Evolutionary conservation across 2,329 filamentous ascomycete genomes (phyloP), one percentile per base, ranked within the genome.

Genomic region (Fusarium beomiforme): DNA sequence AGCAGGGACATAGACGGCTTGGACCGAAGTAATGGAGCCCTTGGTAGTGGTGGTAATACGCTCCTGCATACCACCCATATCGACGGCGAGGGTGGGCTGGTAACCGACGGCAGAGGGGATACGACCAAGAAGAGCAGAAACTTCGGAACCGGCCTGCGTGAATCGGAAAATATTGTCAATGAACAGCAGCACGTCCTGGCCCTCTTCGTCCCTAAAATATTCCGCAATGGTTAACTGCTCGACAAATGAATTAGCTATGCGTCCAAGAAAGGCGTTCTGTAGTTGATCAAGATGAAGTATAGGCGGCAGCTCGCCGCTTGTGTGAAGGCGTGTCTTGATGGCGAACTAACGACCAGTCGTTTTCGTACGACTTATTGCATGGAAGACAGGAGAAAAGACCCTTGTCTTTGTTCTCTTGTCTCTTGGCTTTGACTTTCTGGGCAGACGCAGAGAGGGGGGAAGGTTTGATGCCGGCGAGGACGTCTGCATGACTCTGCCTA

Each of bases 101-200:
- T 99, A 99, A 92, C 96, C 96, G 92, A 99, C 96, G 84, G 96
- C 96, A 89, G 96, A 99, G 86, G 96, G 96, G 81, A 99, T 99
- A 94, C 96, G 95, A 89, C 96, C 96, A 76, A 99, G 90, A 83
- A 99, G 91, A 82, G 96, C 96, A 88, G 95, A 98, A 91, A 99
- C 96, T 88, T 99, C 96, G 81, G 96, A 98, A 95, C 96, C 96
- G 84, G 96, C 96, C 88, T 98, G 95, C 77, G 95, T 98, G 91
- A 98, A 98, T 82, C 96, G 93, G 94, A 98, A 98, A 87, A 99
- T 98, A 91, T 99, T 99, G 92, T 99, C 96, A 85, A 98, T 98
- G 90, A 98, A 98, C 85, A 98, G 94, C 83, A 98, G 89, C 90
- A 98, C 92, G 87, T 98, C 95, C 89, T 98, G 95, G 78, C 95